Base-by-base conservation (phyloP, 1,139 yeast species). In the Debaryomyces subglobosus region DNA sequence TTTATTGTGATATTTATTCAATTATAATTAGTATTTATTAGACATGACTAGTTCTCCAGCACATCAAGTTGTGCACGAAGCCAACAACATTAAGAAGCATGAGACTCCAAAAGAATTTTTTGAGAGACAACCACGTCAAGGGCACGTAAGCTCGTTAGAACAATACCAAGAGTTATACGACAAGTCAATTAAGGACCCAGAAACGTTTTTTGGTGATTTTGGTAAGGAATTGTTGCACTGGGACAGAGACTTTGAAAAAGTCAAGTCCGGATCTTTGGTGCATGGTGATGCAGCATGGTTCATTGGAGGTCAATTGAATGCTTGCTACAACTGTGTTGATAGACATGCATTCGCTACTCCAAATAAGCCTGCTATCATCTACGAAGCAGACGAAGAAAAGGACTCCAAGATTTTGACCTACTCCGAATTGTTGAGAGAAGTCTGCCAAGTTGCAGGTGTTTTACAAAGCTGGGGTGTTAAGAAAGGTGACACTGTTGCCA, bases 401-500 rank as follows among this genome's bases (percentile, higher is more conserved):
- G 96, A 91, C 58, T 81, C 85, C 58, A 78, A 82, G 63, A 77
- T 71, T 52, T 78, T 92, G 67, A 90, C 98, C 38, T 94, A 82
- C 69, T 90, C 88, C 53, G 95, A 94, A 74, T 81, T 94, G 57
- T 80, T 92, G 65, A 82, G 87, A 60, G 92, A 90, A 65, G 97
- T 94, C 37, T 86, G 90, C 58, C 83, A 86, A 64, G 89, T 89
- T 45, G 97, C 98, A 20, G 96, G 92, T 62, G 89, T 91, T 32
- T 81, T 94, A 67, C 72, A 81, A 63, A 77, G 85, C 47, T 89
- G 96, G 90, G 98, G 98, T 54, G 85, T 94, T 61, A 71, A 77
- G 58, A 89, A 89, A 70, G 98, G 99, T 67, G 99, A 94, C 67
- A 89, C 96, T 39, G 98, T 94, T 52, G 98, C 97, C 53, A 86